These are phyloP conservation scores for Fusarium sacchari DNA, from an alignment of 2,329 filamentous ascomycete species.

Conservation along the genomic window DNA sequence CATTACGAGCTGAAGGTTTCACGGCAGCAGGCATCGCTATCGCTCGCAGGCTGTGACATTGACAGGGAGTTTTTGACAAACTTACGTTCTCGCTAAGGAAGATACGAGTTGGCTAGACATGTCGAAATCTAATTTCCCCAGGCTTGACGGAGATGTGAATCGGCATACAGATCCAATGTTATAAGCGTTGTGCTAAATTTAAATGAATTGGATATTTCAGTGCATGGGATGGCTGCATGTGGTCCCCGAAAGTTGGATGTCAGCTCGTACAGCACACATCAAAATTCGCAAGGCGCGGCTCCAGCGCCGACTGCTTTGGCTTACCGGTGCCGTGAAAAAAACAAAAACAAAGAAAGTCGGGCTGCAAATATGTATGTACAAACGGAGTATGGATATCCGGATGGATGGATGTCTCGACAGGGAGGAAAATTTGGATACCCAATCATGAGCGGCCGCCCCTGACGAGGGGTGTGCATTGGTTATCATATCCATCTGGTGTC, in stretches of 20 bases:
- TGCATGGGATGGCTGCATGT: not conserved
- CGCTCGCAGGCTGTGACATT: not conserved
- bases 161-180: conserved; percentile 14
- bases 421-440: conserved; percentile 21
- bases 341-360: conserved; percentile 41
- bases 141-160: conserved; percentile 1
- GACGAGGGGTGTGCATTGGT: conserved; percentile 27
- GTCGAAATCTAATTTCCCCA: conserved; percentile 5
- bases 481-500: conserved; percentile 14
- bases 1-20: conserved; percentile 4
- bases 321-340: not conserved
- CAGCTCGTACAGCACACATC: conserved; percentile 17
- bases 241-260: not conserved
- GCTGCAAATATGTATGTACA: too few relatives aligned
- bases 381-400: too few relatives aligned
- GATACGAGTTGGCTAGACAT: conserved; percentile 7
- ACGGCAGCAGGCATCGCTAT: conserved; percentile 20
- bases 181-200: not conserved
- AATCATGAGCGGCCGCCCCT: conserved; percentile 35
- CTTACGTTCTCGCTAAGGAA: conserved; percentile 16
- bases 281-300: conserved; percentile 9
- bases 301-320: conserved; percentile 1
- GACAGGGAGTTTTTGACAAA: conserved; percentile 1
- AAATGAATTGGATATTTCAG: conserved; percentile 1
- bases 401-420: conserved; percentile 19